Evolutionary conservation across 2,329 filamentous ascomycete genomes (phyloP), one percentile per base, ranked within the genome.

Genomic region (Zalaria obscura): DNA sequence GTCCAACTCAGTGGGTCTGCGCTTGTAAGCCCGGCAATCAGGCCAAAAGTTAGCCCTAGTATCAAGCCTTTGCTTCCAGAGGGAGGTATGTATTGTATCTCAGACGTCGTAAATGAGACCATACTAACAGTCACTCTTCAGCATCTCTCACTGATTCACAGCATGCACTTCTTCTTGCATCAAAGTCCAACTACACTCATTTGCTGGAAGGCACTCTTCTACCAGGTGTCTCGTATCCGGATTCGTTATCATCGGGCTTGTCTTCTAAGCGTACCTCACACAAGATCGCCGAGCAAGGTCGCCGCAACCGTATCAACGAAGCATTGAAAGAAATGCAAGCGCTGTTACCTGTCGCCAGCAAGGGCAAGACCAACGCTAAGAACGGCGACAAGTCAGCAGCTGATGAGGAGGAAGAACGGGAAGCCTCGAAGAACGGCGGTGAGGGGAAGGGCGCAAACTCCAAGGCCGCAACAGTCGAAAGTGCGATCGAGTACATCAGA

Each of bases 161-260:
- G 3, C 76, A 77, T 44, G 75, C 78, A n/a, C 72, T 86, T 27
- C 73, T 96, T 36, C 72, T 98, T 27, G 84, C 88, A 31, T 86
- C 84, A 10, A 96, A 96, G 59, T 96, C 89, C 2, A 98, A 98
- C 55, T 98, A 98, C 55, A 89, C 96, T 55, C 93, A 95, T 53
- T 91, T 98, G 32, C 66, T 98, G 7, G 91, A 96, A 58, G 91
- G 91, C 38, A 96, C 87, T 39, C 80, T 81, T 42, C 77, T 95
- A 1, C 88, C 88, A 0, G 89, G 89, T 8, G 52, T 55, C 10
- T 83, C 82, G 1, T 96, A 95, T 52, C 88, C 89, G 1, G 86
- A 83, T 51, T 84, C 88, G 40, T 70, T 98, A 35, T 93, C 88
- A 5, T 93, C 88, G 25, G 94, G 94, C 49, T 67, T 98, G 26